These are phyloP conservation scores for Pseudohalonectria lignicola DNA, from an alignment of 2,329 filamentous ascomycete species.

Conservation along the genomic window DNA sequence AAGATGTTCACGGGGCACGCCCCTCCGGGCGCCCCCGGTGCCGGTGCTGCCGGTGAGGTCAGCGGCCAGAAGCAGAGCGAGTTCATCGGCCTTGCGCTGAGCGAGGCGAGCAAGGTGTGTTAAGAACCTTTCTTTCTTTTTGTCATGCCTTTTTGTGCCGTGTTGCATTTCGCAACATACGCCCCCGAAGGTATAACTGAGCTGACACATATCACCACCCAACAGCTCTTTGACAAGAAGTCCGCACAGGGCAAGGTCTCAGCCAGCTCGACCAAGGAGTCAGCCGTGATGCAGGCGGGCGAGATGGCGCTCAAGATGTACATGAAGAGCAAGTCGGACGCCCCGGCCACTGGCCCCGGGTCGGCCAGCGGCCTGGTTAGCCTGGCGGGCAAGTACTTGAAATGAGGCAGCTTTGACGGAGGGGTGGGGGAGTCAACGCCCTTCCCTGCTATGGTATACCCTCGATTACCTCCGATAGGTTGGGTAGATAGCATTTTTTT, in stretches of 20 bases:
- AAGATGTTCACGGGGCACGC: slow-evolving; percentile 62
- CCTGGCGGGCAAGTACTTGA: slow-evolving; percentile 36
- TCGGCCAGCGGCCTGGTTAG: slow-evolving; percentile 28
- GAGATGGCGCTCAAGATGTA: slow-evolving; percentile 90
- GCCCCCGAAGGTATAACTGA: background rate
- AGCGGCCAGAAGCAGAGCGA: no score
- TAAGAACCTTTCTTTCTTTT: slow-evolving; percentile 2
- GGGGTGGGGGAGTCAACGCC: background rate
- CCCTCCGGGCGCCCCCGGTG: slow-evolving; percentile 23
- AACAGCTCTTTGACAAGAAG: slow-evolving; percentile 49
- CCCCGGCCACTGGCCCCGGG: slow-evolving; percentile 30
- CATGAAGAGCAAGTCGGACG: slow-evolving; percentile 60
- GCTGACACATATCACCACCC: background rate
- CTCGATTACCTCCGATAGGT: slow-evolving; percentile 16
- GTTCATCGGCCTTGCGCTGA: slow-evolving; percentile 80
- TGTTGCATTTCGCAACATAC: background rate
- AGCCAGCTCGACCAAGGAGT: slow-evolving; percentile 63
- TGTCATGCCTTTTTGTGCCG: no score
- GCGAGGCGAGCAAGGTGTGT: slow-evolving; percentile 70
- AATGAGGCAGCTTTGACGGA: background rate
- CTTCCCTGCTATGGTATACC: no score
- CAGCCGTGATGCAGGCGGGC: slow-evolving; percentile 65
- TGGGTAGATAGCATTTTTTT: no score
- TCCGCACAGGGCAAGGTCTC: slow-evolving; percentile 39
- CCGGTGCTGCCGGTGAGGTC: slow-evolving; percentile 16